Evolutionary conservation across 2,329 filamentous ascomycete species (phyloP).

Genomic region (Aspergillus phoenicis): DNA sequence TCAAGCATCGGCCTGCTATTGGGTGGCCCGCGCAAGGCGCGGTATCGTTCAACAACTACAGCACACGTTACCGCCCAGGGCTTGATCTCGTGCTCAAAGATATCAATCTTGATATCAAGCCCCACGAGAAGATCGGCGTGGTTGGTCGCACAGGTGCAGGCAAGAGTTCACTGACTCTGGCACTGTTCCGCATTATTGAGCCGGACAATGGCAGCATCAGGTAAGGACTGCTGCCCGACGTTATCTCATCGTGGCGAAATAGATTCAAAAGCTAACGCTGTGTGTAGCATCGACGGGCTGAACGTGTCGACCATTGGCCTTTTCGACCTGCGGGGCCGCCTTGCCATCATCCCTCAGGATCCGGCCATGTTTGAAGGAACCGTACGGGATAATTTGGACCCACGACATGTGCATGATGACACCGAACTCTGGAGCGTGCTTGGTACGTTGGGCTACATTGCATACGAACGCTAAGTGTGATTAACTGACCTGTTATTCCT

Average conservation of each 20-base stretch:
- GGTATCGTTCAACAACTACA: slow-evolving; percentile 90
- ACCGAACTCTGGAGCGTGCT: slow-evolving; percentile 96
- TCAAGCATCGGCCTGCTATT: slow-evolving; percentile 79
- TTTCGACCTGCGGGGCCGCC: slow-evolving; percentile 79
- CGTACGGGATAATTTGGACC: slow-evolving; percentile 92
- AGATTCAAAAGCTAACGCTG: slow-evolving; percentile 16
- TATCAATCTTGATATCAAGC: slow-evolving; percentile 87
- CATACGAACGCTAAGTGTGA: slow-evolving; percentile 19
- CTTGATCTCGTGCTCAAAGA: slow-evolving; percentile 92
- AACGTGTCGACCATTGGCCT: slow-evolving; percentile 90
- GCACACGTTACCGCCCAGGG: slow-evolving; percentile 85
- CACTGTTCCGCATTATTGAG: slow-evolving; percentile 95
- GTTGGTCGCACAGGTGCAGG: slow-evolving; percentile 95
- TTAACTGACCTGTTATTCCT: slow-evolving; percentile 42
- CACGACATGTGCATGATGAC: slow-evolving; percentile 91
- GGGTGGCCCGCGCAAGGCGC: slow-evolving; percentile 90
- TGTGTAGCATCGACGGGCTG: slow-evolving; percentile 73
- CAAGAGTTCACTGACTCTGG: slow-evolving; percentile 90
- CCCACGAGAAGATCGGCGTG: slow-evolving; percentile 96
- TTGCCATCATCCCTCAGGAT: slow-evolving; percentile 98
- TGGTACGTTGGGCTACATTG: slow-evolving; percentile 59
- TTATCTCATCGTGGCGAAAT: slow-evolving; percentile 7
- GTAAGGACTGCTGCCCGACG: slow-evolving; percentile 32
- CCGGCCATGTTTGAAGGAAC: slow-evolving; percentile 93
- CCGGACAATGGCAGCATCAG: slow-evolving; percentile 74